Percentiles rank a stretch among this genome's conserved stretches.
Evolutionary conservation across 495 filamentous ascomycete genomes (phyloP).

Genomic region (Aspergillus homomorphus): DNA sequence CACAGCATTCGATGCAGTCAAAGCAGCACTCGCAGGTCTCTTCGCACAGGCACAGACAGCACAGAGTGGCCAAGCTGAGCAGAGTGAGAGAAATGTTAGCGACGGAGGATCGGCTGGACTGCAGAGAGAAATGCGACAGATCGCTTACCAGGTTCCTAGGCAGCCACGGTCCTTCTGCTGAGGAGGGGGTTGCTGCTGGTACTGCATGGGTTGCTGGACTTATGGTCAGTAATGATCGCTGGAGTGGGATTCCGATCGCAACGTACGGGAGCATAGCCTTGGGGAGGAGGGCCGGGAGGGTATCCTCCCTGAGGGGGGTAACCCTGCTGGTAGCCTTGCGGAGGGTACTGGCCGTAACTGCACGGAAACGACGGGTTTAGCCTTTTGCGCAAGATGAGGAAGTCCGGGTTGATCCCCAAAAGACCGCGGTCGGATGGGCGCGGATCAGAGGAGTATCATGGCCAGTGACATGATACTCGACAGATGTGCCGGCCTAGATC

Average conservation of each 20-base stretch:
- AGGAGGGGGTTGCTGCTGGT: conserved; percentile 58
- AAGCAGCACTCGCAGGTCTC: conserved; percentile 77
- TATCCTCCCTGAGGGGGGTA: conserved; percentile 1
- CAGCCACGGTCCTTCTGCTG: conserved; percentile 55
- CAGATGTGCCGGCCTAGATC: not conserved
- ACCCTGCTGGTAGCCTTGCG: conserved; percentile 14
- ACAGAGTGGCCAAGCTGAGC: conserved; percentile 60
- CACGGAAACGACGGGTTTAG: conserved; percentile 1
- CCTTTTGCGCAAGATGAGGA: not conserved
- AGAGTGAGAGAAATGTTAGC: conserved; percentile 13
- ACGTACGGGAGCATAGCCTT: conserved; percentile 23
- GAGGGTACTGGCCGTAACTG: conserved; percentile 11
- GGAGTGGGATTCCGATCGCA: not conserved
- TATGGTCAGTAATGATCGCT: not conserved
- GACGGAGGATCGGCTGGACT: too few relatives aligned
- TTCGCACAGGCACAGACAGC: conserved; percentile 77
- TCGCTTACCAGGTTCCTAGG: conserved; percentile 55
- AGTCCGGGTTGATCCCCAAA: not conserved
- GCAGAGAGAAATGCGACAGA: not conserved
- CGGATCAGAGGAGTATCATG: not conserved
- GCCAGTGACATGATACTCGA: not conserved
- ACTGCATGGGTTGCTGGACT: conserved; percentile 39
- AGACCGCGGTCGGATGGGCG: not conserved
- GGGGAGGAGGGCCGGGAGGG: conserved; percentile 6
- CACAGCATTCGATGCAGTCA: conserved; percentile 64